These are phyloP conservation scores for Trichoderma gracile DNA, from an alignment of 2,329 filamentous ascomycete species.

Conservation along the genomic window DNA sequence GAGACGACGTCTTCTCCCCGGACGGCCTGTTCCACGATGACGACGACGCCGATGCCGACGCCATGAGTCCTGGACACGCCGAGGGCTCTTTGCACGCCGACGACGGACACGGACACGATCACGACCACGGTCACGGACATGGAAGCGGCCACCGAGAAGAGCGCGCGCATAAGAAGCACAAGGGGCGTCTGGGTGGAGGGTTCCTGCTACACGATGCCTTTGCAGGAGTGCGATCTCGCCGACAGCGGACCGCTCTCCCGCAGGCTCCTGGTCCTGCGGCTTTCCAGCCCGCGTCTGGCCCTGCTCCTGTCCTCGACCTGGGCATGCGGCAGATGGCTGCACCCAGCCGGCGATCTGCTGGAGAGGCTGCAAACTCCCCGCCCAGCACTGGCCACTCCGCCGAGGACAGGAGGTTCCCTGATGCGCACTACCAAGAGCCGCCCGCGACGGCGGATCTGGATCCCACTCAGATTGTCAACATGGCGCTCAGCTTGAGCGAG, in stretches of 20 bases:
- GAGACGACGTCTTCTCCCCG: slow-evolving; percentile 27
- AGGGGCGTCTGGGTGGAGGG: slow-evolving; percentile 49
- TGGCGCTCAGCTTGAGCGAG: slow-evolving; percentile 87
- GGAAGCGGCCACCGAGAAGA: slow-evolving; percentile 31
- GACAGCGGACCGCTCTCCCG: slow-evolving; percentile 18
- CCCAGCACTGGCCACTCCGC: neutral
- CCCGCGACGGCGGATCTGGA: slow-evolving; percentile 62
- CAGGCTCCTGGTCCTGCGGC: neutral
- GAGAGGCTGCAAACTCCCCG: slow-evolving; percentile 5
- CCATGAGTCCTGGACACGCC: slow-evolving; percentile 1
- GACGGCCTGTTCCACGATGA: slow-evolving; percentile 26
- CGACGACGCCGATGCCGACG: slow-evolving; percentile 20
- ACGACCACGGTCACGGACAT: slow-evolving; percentile 26
- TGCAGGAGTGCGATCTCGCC: slow-evolving; percentile 36
- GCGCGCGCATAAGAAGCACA: slow-evolving; percentile 40
- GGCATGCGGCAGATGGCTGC: slow-evolving; percentile 20
- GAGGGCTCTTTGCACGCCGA: slow-evolving; percentile 13
- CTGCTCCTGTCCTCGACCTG: slow-evolving; percentile 9
- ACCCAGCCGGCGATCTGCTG: slow-evolving; percentile 6
- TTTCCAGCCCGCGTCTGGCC: slow-evolving; percentile 7
- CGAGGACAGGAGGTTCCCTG: slow-evolving; percentile 5
- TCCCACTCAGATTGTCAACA: slow-evolving; percentile 85
- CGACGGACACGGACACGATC: slow-evolving; percentile 21
- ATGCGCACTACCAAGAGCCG: slow-evolving; percentile 29
- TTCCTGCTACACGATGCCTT: slow-evolving; percentile 54